Evolutionary conservation across 306 rosid species (phyloP).

Genomic region (Medicago ruthenica): DNA sequence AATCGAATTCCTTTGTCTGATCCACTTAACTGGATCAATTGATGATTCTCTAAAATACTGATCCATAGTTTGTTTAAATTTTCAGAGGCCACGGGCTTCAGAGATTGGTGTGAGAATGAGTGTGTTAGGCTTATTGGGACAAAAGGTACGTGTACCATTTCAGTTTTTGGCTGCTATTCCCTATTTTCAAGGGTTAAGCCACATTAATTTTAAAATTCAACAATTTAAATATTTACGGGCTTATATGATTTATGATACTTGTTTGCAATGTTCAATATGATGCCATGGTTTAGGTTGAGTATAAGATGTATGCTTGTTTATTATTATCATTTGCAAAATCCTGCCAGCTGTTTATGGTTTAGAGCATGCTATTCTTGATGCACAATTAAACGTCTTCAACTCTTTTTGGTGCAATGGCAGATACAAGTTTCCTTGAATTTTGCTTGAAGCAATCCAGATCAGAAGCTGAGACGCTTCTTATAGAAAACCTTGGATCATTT

Average conservation of each 20-base stretch:
- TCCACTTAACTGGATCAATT: not conserved
- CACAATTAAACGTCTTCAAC: slow-evolving; percentile 26
- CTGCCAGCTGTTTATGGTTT: slow-evolving; percentile 10
- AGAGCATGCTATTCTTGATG: slow-evolving; percentile 4
- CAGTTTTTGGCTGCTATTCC: not conserved
- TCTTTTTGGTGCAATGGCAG: slow-evolving; percentile 48
- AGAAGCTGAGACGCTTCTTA: slow-evolving; percentile 80
- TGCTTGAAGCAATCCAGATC: slow-evolving; percentile 92
- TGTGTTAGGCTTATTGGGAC: slow-evolving; percentile 80
- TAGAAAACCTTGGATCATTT: slow-evolving; percentile 78
- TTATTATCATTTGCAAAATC: slow-evolving; percentile 14
- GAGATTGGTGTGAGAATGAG: slow-evolving; percentile 92
- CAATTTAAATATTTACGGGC: not conserved
- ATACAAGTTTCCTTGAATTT: slow-evolving; percentile 86
- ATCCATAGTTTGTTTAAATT: slow-evolving; percentile 9
- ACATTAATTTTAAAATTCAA: slow-evolving; percentile 1
- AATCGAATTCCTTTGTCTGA: not conserved
- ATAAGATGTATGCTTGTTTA: not conserved
- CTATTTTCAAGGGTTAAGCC: not conserved
- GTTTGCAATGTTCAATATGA: not conserved
- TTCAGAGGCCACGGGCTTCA: slow-evolving; percentile 87
- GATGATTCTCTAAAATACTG: not conserved
- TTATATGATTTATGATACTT: slow-evolving; percentile 9
- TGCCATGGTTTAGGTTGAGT: not conserved
- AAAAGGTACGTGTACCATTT: slow-evolving; percentile 57